These are phyloP conservation scores for Linnemannia hyalina DNA, from an alignment of 192 early-diverging fungal genomes.

Conservation along the genomic window DNA sequence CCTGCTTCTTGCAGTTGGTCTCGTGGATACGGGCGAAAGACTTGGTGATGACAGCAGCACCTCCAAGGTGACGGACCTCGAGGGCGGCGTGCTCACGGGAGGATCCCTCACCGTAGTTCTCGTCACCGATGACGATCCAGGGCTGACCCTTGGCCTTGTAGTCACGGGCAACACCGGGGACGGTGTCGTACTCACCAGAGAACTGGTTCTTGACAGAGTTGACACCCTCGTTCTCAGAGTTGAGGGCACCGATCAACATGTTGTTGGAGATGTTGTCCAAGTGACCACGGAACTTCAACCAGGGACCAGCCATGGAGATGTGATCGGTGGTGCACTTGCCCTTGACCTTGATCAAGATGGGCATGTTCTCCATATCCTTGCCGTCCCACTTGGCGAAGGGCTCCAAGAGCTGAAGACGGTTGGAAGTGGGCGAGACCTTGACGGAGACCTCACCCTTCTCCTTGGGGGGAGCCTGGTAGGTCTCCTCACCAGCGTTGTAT, in stretches of 20 bases:
- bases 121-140: constrained; percentile 98
- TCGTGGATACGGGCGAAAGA: constrained; percentile 99
- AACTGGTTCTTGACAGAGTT: constrained; percentile 81
- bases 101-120: constrained; percentile 99
- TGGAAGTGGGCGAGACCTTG: constrained; percentile 83
- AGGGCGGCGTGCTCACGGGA: constrained; percentile 99
- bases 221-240: constrained; percentile 86
- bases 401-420: constrained; percentile 86
- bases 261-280: constrained; percentile 99
- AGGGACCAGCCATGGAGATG: constrained; percentile 94
- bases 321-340: constrained; percentile 99
- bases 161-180: constrained; percentile 93
- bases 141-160: constrained; percentile 88
- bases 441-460: constrained; percentile 84
- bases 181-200: constrained; percentile 86
- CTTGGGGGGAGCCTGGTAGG: constrained; percentile 94
- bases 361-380: constrained; percentile 83
- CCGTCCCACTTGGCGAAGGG: constrained; percentile 94
- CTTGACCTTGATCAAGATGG: constrained; percentile 94
- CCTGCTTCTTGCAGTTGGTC: constrained; percentile 99
- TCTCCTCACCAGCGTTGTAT: constrained; percentile 94
- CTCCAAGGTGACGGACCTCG: constrained; percentile 95
- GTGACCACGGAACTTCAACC: constrained; percentile 97
- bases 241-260: constrained; percentile 98
- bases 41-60: constrained; percentile 94